phyloP scores from a whole-genome alignment of 2,329 filamentous ascomycete species.

The Pseudocercospora cruenta region DNA sequence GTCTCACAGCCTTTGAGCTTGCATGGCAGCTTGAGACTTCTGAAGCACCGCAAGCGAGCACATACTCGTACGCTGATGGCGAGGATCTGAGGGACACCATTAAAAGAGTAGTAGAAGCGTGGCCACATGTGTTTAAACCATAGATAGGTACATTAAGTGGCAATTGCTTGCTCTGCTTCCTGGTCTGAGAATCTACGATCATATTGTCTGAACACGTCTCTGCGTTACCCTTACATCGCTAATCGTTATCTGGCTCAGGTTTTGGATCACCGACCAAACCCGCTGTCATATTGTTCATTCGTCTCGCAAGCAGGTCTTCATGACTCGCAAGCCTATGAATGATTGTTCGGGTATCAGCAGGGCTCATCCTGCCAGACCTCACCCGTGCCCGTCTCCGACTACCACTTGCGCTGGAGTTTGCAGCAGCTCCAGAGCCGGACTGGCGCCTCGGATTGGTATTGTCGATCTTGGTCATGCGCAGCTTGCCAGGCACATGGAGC shows the following conservation, averaged over 20 bases:
- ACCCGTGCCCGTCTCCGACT: conserved; percentile 32
- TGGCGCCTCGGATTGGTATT: conserved; percentile 9
- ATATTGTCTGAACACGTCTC: not conserved
- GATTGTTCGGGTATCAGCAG: conserved; percentile 42
- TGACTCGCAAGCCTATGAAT: conserved; percentile 48
- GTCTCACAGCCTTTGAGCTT: conserved; percentile 27
- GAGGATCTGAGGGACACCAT: conserved; percentile 17
- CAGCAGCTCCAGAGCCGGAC: conserved; percentile 2
- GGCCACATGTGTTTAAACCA: conserved; percentile 25
- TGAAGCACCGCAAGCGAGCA: conserved; percentile 16
- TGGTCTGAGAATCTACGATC: not conserved
- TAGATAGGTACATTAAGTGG: not conserved
- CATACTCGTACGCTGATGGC: not conserved
- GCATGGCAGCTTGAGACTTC: conserved; percentile 26
- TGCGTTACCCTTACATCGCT: not conserved
- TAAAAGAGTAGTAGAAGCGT: conserved; percentile 18
- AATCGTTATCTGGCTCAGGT: not conserved
- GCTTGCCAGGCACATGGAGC: conserved; percentile 59
- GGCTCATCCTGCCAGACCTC: conserved; percentile 35
- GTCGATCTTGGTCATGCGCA: conserved; percentile 28
- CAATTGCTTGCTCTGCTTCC: not conserved
- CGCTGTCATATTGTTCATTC: conserved; percentile 52
- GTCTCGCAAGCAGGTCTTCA: conserved; percentile 52
- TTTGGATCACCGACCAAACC: conserved; percentile 13
- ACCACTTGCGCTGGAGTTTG: conserved; percentile 30